These are phyloP conservation scores for Athelia sp. DNA, from an alignment of 1,284 basidiomycete species.

Conservation along the genomic window DNA sequence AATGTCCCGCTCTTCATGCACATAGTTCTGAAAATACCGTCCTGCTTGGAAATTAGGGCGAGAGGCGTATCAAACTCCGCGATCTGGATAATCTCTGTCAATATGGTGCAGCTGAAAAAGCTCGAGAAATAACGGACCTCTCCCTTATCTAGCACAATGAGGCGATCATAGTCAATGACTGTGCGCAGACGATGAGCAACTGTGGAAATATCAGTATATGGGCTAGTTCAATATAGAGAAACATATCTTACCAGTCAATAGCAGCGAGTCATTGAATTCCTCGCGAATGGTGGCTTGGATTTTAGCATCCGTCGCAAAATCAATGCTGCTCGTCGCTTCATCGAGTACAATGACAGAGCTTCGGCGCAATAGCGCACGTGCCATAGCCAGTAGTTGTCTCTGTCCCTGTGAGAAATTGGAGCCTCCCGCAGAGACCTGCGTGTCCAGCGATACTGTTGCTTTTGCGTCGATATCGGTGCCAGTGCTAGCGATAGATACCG, in stretches of 20 bases:
- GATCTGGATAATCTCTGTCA: constrained; percentile 16
- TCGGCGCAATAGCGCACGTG: constrained; percentile 71
- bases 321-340: constrained; percentile 77
- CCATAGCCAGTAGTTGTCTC: constrained; percentile 80
- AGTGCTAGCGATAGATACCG: constrained; percentile 28
- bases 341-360: constrained; percentile 80
- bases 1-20: constrained; percentile 54
- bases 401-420: constrained; percentile 86
- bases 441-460: constrained; percentile 58
- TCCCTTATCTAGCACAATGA: constrained; percentile 69
- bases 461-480: constrained; percentile 47
- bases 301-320: constrained; percentile 71
- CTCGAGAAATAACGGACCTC: constrained; percentile 15
- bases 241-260: constrained; percentile 45
- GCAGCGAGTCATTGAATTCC: constrained; percentile 63
- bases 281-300: constrained; percentile 80
- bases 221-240: constrained; percentile 36
- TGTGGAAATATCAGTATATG: constrained; percentile 31
- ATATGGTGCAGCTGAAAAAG: background rate
- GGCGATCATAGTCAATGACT: constrained; percentile 58
- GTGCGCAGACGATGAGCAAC: constrained; percentile 53
- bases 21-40: constrained; percentile 49
- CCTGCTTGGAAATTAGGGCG: constrained; percentile 45
- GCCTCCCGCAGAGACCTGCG: constrained; percentile 74
- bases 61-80: constrained; percentile 57